A percentile compares a stretch with the other conserved stretches of the same genome.
phyloP scores from a whole-genome alignment of 768 basidiomycete species.

The Termitomyces sp. region DNA sequence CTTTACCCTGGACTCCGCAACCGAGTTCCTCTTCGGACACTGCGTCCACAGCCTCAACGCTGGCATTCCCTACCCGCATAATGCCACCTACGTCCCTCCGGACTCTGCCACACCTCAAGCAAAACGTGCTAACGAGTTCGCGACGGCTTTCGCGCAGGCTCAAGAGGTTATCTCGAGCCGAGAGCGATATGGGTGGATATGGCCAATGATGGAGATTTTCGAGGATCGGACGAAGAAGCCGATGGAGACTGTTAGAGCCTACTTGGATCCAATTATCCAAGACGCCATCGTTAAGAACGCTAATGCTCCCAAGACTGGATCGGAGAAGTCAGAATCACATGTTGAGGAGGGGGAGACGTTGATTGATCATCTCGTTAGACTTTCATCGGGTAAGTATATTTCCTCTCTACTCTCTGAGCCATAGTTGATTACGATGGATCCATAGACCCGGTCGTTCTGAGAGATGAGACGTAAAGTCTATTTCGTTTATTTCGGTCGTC shows the following conservation, averaged over 20 bases:
- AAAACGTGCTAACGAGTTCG: conserved; percentile 39
- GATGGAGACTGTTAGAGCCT: conserved; percentile 53
- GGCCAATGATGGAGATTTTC: conserved; percentile 52
- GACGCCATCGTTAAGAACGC: conserved; percentile 42
- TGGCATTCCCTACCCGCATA: conserved; percentile 51
- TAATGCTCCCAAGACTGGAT: conserved; percentile 6
- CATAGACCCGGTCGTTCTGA: conserved; percentile 41
- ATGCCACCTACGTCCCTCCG: conserved; percentile 25
- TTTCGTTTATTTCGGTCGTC: not conserved
- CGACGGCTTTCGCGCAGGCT: conserved; percentile 45
- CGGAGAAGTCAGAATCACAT: conserved; percentile 26
- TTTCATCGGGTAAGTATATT: conserved; percentile 36
- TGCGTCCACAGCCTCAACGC: conserved; percentile 52
- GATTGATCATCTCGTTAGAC: conserved; percentile 52
- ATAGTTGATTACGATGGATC: not conserved
- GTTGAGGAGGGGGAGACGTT: conserved; percentile 44
- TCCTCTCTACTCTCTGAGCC: too few species aligned
- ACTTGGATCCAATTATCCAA: conserved; percentile 49
- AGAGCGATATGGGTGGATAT: conserved; percentile 42
- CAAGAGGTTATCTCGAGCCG: conserved; percentile 42
- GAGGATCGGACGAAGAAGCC: conserved; percentile 42
- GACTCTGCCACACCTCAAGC: conserved; percentile 22
- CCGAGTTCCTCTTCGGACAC: conserved; percentile 63
- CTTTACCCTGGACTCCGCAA: conserved; percentile 65
- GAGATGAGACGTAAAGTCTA: conserved; percentile 40